These are phyloP conservation scores for Podospora bellae-mahoneyi DNA, from an alignment of 495 filamentous ascomycete species.

Conservation along the genomic window DNA sequence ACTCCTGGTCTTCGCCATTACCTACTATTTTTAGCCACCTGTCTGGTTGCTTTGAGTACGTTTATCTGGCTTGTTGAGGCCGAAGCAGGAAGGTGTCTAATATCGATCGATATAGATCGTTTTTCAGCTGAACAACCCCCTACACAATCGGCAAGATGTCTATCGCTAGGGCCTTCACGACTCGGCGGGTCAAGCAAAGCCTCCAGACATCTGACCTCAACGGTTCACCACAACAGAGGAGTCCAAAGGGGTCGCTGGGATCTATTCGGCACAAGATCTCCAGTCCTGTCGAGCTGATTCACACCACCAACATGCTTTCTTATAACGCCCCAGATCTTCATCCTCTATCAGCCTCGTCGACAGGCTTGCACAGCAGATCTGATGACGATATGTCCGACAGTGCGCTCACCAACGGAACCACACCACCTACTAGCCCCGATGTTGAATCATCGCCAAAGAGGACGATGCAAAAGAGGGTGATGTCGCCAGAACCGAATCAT, in stretches of 20 bases:
- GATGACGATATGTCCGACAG: slow-evolving; percentile 57
- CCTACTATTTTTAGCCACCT: background rate
- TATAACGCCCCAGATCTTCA: slow-evolving; percentile 85
- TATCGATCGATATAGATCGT: background rate
- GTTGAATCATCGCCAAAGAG: slow-evolving; percentile 60
- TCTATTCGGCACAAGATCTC: slow-evolving; percentile 71
- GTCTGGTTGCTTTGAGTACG: background rate
- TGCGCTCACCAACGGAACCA: slow-evolving; percentile 55
- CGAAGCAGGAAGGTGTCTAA: background rate
- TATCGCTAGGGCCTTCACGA: slow-evolving; percentile 67
- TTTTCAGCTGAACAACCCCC: background rate
- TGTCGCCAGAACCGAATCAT: slow-evolving; percentile 66
- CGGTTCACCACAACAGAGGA: slow-evolving; percentile 41
- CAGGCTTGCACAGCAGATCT: slow-evolving; percentile 55
- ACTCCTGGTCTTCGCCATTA: background rate
- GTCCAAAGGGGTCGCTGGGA: slow-evolving; percentile 37
- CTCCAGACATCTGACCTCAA: slow-evolving; percentile 33
- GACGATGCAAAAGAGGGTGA: slow-evolving; percentile 48
- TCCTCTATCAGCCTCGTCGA: slow-evolving; percentile 53
- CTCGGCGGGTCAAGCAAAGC: slow-evolving; percentile 47
- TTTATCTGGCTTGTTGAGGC: background rate
- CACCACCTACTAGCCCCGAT: slow-evolving; percentile 69
- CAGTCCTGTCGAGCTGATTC: slow-evolving; percentile 76
- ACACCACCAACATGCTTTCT: slow-evolving; percentile 92
- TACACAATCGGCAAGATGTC: slow-evolving; percentile 42